These are phyloP conservation scores for Fusarium vanettenii DNA, from an alignment of 2,329 filamentous ascomycete genomes.

Conservation along the genomic window DNA sequence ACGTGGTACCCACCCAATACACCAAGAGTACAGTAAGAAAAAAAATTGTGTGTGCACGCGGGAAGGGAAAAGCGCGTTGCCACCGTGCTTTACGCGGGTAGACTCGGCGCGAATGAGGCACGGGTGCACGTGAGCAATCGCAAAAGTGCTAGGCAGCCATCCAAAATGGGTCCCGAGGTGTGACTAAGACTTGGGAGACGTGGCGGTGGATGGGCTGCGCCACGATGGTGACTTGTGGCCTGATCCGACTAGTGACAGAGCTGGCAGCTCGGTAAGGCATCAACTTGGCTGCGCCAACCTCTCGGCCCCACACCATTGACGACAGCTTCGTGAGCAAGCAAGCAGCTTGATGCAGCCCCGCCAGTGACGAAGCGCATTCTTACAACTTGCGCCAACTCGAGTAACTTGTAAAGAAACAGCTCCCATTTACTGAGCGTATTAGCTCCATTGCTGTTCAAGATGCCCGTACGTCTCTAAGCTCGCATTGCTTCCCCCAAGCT, in stretches of 20 bases:
- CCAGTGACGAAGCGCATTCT: conserved; percentile 45
- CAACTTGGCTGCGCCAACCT: conserved; percentile 27
- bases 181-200: conserved; percentile 23
- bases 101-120: conserved; percentile 48
- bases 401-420: conserved; percentile 14
- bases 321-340: conserved; percentile 47
- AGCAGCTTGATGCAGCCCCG: conserved; percentile 44
- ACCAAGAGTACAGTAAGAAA: neutral
- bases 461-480: conserved; percentile 56
- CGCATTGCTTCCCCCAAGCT: neutral
- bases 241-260: conserved; percentile 8
- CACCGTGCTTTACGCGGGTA: conserved; percentile 34
- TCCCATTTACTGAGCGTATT: conserved; percentile 38
- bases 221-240: conserved; percentile 30
- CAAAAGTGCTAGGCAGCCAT: conserved; percentile 46
- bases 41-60: conserved; percentile 30
- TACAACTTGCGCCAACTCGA: conserved; percentile 35
- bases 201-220: conserved; percentile 33
- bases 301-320: conserved; percentile 47
- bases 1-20: conserved; percentile 18
- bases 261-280: conserved; percentile 34
- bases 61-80: conserved; percentile 33
- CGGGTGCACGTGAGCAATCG: conserved; percentile 51
- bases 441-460: conserved; percentile 50
- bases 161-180: neutral